Conservation (phyloP, 768 basidiomycete species). For the Xerocomellus amylosporus region DNA sequence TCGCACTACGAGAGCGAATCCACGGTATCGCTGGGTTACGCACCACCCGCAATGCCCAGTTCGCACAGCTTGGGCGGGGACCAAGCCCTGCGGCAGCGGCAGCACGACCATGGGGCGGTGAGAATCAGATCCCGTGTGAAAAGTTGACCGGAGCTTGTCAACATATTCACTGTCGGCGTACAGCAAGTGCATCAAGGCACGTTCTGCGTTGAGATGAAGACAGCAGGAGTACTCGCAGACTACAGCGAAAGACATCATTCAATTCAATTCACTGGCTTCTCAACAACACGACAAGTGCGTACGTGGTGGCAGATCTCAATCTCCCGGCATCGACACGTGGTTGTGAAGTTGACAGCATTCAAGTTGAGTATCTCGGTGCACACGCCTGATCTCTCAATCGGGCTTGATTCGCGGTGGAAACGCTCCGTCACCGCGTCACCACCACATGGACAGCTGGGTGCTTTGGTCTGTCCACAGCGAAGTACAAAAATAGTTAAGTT, state of each 20-base stretch:
- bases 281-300: slow-evolving; percentile 14
- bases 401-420: slow-evolving; percentile 23
- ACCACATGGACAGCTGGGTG: slow-evolving; percentile 7
- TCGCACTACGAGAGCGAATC: background rate
- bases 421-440: slow-evolving; percentile 6
- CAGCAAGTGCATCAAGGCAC: slow-evolving; percentile 17
- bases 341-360: background rate
- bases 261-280: background rate
- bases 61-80: slow-evolving; percentile 25
- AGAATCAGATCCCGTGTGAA: slow-evolving; percentile 19
- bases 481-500: slow-evolving; percentile 14
- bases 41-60: background rate
- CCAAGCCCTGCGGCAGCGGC: slow-evolving; percentile 17
- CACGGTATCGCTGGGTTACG: slow-evolving; percentile 1
- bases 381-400: slow-evolving; percentile 11
- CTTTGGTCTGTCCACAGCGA: slow-evolving; percentile 3
- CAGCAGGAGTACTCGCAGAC: background rate
- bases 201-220: background rate
- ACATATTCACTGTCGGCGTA: slow-evolving; percentile 2
- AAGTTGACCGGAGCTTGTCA: slow-evolving; percentile 12
- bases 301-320: slow-evolving; percentile 13
- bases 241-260: background rate
- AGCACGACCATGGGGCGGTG: slow-evolving; percentile 19
- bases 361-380: slow-evolving; percentile 12
- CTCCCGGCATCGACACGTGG: slow-evolving; percentile 15